A percentile compares a stretch with the other conserved stretches of the same genome.
Conservation (phyloP, 257 asterid species). For the Verbascum thapsus region DNA sequence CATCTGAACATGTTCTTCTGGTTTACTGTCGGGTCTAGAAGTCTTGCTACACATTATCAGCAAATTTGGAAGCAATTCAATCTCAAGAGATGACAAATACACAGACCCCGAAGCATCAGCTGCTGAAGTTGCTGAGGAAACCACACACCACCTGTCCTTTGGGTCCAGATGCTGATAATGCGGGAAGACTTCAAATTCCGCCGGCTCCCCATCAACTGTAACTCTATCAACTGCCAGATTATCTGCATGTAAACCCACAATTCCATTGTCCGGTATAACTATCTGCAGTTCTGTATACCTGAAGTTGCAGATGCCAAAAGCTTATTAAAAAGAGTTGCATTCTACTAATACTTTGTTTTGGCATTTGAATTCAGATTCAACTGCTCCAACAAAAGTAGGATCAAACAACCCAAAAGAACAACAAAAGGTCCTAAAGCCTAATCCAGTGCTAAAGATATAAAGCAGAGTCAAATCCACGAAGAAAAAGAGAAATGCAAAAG, state of each 20-base stretch:
- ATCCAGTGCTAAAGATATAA: conserved; percentile 5
- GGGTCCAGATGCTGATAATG: conserved; percentile 82
- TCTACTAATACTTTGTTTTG: background rate
- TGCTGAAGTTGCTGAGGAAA: conserved; percentile 88
- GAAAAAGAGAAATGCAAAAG: background rate
- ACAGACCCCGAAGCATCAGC: conserved; percentile 99
- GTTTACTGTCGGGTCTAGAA: conserved; percentile 45
- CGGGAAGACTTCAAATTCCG: conserved; percentile 88
- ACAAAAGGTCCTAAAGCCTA: conserved; percentile 1
- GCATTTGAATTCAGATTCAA: conserved; percentile 9
- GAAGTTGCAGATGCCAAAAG: conserved; percentile 34
- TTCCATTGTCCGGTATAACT: conserved; percentile 87
- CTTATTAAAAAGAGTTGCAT: conserved; percentile 17
- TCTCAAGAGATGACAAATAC: conserved; percentile 83
- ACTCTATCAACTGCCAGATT: conserved; percentile 92
- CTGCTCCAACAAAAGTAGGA: conserved; percentile 4
- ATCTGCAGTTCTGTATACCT: conserved; percentile 95
- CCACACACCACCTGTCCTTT: conserved; percentile 96
- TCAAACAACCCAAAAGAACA: conserved; percentile 7
- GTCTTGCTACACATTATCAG: conserved; percentile 88
- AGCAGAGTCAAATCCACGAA: background rate
- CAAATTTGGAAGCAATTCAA: conserved; percentile 89
- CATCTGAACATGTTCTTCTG: conserved; percentile 39
- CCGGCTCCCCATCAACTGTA: conserved; percentile 90
- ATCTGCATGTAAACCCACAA: conserved; percentile 95